These are phyloP conservation scores for Tricharina praecox DNA, from an alignment of 495 filamentous ascomycete species.

Conservation along the genomic window DNA sequence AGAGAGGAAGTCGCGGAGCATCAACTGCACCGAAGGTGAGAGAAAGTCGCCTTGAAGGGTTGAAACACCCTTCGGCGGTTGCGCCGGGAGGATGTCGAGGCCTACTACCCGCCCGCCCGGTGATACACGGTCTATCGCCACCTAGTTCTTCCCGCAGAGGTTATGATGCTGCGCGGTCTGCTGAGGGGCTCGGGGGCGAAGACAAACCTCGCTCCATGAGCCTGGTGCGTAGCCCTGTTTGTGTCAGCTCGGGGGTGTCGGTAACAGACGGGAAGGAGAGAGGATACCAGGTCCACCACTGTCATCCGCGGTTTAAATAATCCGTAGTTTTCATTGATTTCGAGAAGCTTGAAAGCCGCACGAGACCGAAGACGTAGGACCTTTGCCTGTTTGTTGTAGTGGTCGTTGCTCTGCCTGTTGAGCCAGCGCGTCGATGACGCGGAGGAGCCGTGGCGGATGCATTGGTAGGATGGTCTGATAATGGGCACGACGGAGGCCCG, in stretches of 20 bases:
- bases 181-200: background rate
- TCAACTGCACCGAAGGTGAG: conserved; percentile 45
- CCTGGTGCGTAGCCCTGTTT: conserved; percentile 79
- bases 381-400: conserved; percentile 50
- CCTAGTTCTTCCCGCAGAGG: conserved; percentile 31
- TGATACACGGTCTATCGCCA: conserved; percentile 60
- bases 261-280: background rate
- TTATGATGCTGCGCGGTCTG: background rate
- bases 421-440: conserved; percentile 72
- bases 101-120: conserved; percentile 69
- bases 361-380: conserved; percentile 67
- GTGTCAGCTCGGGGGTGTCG: conserved; percentile 10
- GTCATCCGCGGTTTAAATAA: conserved; percentile 67
- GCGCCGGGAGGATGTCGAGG: conserved; percentile 81
- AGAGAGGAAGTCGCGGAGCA: conserved; percentile 56
- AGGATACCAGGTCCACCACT: conserved; percentile 62
- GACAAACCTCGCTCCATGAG: conserved; percentile 69
- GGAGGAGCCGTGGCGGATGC: conserved; percentile 24
- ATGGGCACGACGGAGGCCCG: background rate
- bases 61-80: conserved; percentile 74
- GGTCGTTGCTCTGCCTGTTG: conserved; percentile 53
- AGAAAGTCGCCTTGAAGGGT: conserved; percentile 92
- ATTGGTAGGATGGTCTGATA: background rate
- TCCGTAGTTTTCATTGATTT: conserved; percentile 66
- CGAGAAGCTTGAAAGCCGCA: conserved; percentile 80